Evolutionary conservation across 495 filamentous ascomycete species (phyloP).

Genomic region (Haplographium delicatum): DNA sequence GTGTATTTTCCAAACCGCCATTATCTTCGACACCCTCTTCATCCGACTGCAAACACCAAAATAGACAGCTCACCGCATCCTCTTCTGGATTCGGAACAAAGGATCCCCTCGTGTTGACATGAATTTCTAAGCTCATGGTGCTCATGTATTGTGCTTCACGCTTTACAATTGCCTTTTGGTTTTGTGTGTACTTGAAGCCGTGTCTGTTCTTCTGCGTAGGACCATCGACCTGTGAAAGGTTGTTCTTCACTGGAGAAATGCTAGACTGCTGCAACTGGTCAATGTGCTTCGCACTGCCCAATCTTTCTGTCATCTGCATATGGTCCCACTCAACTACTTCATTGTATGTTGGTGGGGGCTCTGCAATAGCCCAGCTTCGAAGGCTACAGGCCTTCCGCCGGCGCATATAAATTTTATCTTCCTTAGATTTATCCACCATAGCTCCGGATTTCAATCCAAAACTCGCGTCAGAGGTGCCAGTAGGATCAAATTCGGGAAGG

Average conservation of each 20-base stretch:
- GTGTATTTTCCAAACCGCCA: constrained; percentile 43
- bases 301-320: constrained; percentile 16
- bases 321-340: constrained; percentile 70
- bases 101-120: constrained; percentile 80
- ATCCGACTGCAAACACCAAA: constrained; percentile 84
- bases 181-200: constrained; percentile 86
- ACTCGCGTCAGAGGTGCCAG: constrained; percentile 48
- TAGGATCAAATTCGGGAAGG: constrained; percentile 72
- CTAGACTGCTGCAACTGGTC: background rate
- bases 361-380: constrained; percentile 59
- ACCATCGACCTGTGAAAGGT: constrained; percentile 81
- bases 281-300: background rate
- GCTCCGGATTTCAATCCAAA: constrained; percentile 45
- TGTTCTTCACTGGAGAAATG: constrained; percentile 24
- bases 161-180: constrained; percentile 66
- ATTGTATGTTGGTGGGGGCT: constrained; percentile 59
- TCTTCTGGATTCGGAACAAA: constrained; percentile 82
- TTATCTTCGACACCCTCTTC: constrained; percentile 51
- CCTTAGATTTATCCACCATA: constrained; percentile 42
- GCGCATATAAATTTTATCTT: constrained; percentile 43
- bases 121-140: constrained; percentile 91
- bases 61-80: constrained; percentile 84
- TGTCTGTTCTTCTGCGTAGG: constrained; percentile 80
- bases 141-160: constrained; percentile 94
- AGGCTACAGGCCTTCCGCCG: constrained; percentile 50